These are phyloP conservation scores for Mycena vulgaris DNA, from an alignment of 768 basidiomycete species.

Conservation along the genomic window DNA sequence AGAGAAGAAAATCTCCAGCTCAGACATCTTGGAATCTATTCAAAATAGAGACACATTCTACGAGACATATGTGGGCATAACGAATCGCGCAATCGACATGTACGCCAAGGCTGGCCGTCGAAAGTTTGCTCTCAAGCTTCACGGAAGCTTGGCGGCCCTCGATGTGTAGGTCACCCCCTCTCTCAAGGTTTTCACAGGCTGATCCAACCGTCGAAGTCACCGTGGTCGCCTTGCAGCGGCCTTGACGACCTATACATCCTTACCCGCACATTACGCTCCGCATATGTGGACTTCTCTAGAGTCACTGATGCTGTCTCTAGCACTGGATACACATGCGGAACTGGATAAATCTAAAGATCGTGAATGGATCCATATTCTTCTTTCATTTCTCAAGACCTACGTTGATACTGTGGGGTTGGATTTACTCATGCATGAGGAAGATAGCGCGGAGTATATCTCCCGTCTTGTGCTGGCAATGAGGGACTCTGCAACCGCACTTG, in stretches of 20 bases:
- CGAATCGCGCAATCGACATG: slow-evolving; percentile 87
- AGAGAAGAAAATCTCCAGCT: slow-evolving; percentile 64
- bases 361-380: slow-evolving; percentile 86
- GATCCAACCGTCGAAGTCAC: slow-evolving; percentile 61
- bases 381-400: slow-evolving; percentile 83
- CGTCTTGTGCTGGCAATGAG: slow-evolving; percentile 66
- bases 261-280: slow-evolving; percentile 90
- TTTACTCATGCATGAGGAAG: slow-evolving; percentile 67
- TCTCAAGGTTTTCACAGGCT: slow-evolving; percentile 1
- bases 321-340: slow-evolving; percentile 75
- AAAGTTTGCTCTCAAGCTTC: slow-evolving; percentile 89
- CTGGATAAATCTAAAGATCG: slow-evolving; percentile 73
- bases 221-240: slow-evolving; percentile 76
- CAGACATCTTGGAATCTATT: slow-evolving; percentile 73
- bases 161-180: slow-evolving; percentile 76
- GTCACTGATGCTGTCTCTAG: slow-evolving; percentile 82
- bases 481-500: slow-evolving; percentile 64
- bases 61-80: slow-evolving; percentile 79
- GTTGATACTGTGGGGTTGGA: slow-evolving; percentile 69
- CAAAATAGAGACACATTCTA: slow-evolving; percentile 76
- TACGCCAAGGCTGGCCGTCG: slow-evolving; percentile 88
- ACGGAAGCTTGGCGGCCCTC: slow-evolving; percentile 89
- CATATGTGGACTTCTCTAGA: slow-evolving; percentile 88
- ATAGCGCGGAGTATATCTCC: slow-evolving; percentile 66
- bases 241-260: slow-evolving; percentile 78